A percentile compares a stretch with the other conserved stretches of the same genome.
These are phyloP conservation scores for Halophytophthora polymorphica DNA, from an alignment of 352 stramenopile genomes.

Conservation along the genomic window DNA sequence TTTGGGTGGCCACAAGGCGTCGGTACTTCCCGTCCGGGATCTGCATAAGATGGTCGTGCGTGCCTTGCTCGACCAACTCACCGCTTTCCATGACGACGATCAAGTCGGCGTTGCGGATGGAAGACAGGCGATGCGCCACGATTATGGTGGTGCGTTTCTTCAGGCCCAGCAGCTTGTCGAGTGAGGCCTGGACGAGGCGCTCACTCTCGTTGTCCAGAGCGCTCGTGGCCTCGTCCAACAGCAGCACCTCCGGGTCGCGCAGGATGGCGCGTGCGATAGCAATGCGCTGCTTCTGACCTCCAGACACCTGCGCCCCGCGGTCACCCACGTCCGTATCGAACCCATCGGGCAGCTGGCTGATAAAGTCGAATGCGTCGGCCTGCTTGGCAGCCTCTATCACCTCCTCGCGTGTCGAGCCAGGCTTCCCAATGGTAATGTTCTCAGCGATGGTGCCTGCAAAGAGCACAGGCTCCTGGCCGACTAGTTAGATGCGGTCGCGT, in stretches of 20 bases:
- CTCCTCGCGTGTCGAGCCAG: slow-evolving; percentile 43
- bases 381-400: slow-evolving; percentile 70
- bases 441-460: slow-evolving; percentile 34
- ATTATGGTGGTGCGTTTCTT: slow-evolving; percentile 77
- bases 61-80: slow-evolving; percentile 80
- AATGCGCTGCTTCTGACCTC: slow-evolving; percentile 90
- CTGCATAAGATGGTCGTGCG: slow-evolving; percentile 57
- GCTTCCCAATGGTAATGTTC: slow-evolving; percentile 56
- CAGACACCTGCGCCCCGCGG: slow-evolving; percentile 77
- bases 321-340: slow-evolving; percentile 75
- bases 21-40: slow-evolving; percentile 23
- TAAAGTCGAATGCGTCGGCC: slow-evolving; percentile 88
- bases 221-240: slow-evolving; percentile 43
- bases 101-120: slow-evolving; percentile 78
- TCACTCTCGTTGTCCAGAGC: slow-evolving; percentile 72
- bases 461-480: slow-evolving; percentile 78
- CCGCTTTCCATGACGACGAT: slow-evolving; percentile 88
- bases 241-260: slow-evolving; percentile 67
- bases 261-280: slow-evolving; percentile 90
- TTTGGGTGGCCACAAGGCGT: slow-evolving; percentile 16
- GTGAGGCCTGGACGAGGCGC: slow-evolving; percentile 25
- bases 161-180: slow-evolving; percentile 23
- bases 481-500: slow-evolving; percentile 37
- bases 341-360: slow-evolving; percentile 52
- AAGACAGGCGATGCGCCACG: slow-evolving; percentile 85